Evolutionary conservation across 2,329 filamentous ascomycete species (phyloP).

Genomic region (Fusarium chuoi): DNA sequence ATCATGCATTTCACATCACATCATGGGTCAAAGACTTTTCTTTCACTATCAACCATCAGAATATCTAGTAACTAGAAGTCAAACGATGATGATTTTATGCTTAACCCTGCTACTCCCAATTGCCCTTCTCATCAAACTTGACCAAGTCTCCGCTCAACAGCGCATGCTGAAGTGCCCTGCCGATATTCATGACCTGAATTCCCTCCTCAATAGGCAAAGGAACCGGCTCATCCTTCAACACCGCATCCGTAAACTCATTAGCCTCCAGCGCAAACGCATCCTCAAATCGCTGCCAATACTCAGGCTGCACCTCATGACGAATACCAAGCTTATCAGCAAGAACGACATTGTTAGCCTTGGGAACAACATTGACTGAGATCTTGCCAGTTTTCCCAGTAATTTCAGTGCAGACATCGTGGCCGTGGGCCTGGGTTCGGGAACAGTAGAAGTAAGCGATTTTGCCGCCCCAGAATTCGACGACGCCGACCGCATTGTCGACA

Average conservation of each 20-base stretch:
- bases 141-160: conserved; percentile 66
- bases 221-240: conserved; percentile 54
- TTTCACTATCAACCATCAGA: accelerated
- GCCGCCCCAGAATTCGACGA: conserved; percentile 73
- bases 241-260: conserved; percentile 68
- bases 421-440: conserved; percentile 72
- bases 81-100: not conserved
- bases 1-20: not conserved
- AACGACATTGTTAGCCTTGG: conserved; percentile 63
- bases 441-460: conserved; percentile 73
- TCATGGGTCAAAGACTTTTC: not conserved
- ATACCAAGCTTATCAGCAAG: conserved; percentile 59
- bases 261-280: conserved; percentile 70
- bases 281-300: conserved; percentile 72
- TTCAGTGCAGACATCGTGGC: conserved; percentile 70
- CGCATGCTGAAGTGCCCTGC: conserved; percentile 66
- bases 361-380: conserved; percentile 68
- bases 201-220: conserved; percentile 66
- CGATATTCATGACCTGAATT: conserved; percentile 69
- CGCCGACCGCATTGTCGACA: conserved; percentile 53
- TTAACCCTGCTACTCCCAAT: not conserved
- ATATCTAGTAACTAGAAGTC: accelerated
- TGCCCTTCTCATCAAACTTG: conserved; percentile 59
- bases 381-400: conserved; percentile 74
- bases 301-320: conserved; percentile 65